These are phyloP conservation scores for Mortierella sp. DNA, from an alignment of 371 early-diverging fungal species.

Conservation along the genomic window DNA sequence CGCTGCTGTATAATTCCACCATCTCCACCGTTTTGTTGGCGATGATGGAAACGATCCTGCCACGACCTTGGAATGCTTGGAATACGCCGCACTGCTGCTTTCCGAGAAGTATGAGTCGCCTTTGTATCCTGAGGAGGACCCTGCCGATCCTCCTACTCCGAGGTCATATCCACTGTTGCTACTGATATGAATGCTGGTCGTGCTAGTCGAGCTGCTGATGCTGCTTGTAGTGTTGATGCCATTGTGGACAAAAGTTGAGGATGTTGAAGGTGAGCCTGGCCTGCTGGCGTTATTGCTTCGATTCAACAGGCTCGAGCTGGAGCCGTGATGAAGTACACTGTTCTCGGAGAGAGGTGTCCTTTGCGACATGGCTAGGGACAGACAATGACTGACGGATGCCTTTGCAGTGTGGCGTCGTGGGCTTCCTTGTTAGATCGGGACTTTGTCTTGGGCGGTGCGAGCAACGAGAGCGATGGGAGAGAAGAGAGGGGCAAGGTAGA, in stretches of 20 bases:
- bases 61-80: slow-evolving; percentile 34
- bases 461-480: not conserved
- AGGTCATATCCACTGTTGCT: slow-evolving; percentile 7
- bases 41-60: slow-evolving; percentile 12
- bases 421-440: no score
- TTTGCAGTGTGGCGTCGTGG: not conserved
- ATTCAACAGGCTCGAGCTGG: slow-evolving; percentile 30
- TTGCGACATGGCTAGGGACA: slow-evolving; percentile 33
- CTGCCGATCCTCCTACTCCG: not conserved
- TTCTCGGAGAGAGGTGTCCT: slow-evolving; percentile 25
- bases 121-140: slow-evolving; percentile 4
- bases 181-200: slow-evolving; percentile 2
- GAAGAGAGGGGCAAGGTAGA: no score
- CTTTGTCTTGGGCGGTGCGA: not conserved
- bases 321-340: slow-evolving; percentile 21
- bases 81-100: slow-evolving; percentile 27
- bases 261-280: slow-evolving; percentile 38
- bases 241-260: not conserved
- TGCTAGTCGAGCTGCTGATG: slow-evolving; percentile 10
- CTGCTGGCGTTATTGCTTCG: slow-evolving; percentile 43
- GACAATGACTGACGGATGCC: not conserved
- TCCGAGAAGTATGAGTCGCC: slow-evolving; percentile 35
- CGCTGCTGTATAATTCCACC: slow-evolving; percentile 62
- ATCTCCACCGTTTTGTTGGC: slow-evolving; percentile 56
- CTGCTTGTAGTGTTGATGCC: slow-evolving; percentile 19